Evolutionary conservation across 2,329 filamentous ascomycete species (phyloP), one percentile per base, ranked within the genome.

Genomic region (Fusarium sp.): DNA sequence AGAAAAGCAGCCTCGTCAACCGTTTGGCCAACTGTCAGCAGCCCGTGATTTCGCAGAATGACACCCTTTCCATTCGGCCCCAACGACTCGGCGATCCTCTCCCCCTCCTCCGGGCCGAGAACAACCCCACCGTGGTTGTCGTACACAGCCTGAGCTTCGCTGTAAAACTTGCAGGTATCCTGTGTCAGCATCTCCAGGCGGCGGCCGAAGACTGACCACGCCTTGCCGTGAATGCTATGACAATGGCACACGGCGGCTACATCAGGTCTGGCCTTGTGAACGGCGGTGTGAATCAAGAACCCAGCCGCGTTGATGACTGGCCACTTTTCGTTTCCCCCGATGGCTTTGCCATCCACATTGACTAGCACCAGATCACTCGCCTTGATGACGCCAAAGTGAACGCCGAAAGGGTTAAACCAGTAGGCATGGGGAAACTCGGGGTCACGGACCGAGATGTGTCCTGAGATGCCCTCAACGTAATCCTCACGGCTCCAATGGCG

Each of bases 1-100:
- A 91, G 78, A 75, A 88, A 92, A 0, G 89, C 89, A 1, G 90
- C 90, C 78, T 92, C 90, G 69, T 92, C 91, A 3, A 92, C 90
- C 0, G 90, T 92, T 5, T 78, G 77, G 2, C 90, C 90, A 0
- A 90, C 89, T 0, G 89, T 91, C 57, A 92, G 76, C 20, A 92
- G 79, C 0, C 90, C 90, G 76, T 92, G 90, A 72, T 92, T 92
- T 59, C 87, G 81, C 44, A 92, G 79, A 27, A 92, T 89, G 73
- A 88, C 81, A 2, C 84, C 88, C 74, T 81, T 89, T 38, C 35
- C 35, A 42, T 85, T 85, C 0, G 84, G 79, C 0, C 90, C 90
- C 2, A 92, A 79, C 0, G 89, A 86, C 24, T 83, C 80, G 0
- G 89, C 89, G 61, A 92, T 85, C 17, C 84, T 82, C 38, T 84